Evolutionary conservation across 305 asterid species (phyloP).

Genomic region (Lippia alba): DNA sequence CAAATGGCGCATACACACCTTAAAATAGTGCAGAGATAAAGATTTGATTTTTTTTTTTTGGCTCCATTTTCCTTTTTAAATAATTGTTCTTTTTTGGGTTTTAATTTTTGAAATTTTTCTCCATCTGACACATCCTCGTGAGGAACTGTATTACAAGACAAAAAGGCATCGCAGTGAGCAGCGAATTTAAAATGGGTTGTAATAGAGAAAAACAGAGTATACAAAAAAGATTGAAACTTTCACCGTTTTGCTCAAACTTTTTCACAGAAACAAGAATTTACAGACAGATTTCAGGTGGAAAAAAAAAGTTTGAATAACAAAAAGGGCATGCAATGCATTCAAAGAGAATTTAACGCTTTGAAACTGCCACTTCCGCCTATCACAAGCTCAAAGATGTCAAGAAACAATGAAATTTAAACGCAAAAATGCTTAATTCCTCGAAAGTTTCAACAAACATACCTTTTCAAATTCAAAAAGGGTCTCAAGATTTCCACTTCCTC

Average conservation of each 20-base stretch:
- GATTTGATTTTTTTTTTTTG: conserved; percentile 37
- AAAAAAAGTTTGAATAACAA: conserved; percentile 51
- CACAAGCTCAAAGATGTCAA: conserved; percentile 33
- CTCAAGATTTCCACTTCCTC: conserved; percentile 42
- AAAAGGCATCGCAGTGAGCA: conserved; percentile 67
- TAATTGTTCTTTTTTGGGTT: too few relatives aligned
- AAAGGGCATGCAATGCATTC: too few relatives aligned
- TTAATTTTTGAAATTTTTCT: conserved; percentile 36
- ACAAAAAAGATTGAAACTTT: conserved; percentile 40
- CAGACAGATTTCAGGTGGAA: conserved; percentile 52
- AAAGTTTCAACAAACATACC: conserved; percentile 42
- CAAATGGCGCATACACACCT: conserved; percentile 45
- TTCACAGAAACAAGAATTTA: conserved; percentile 56
- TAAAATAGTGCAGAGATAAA: conserved; percentile 58
- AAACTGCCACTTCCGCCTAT: conserved; percentile 44
- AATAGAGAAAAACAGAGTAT: conserved; percentile 1
- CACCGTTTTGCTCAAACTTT: conserved; percentile 20
- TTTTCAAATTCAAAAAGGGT: conserved; percentile 59
- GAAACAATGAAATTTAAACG: conserved; percentile 36
- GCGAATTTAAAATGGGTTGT: conserved; percentile 40
- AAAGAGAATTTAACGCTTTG: too few relatives aligned
- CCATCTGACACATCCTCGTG: conserved; percentile 86
- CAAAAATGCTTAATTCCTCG: conserved; percentile 19
- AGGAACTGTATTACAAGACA: conserved; percentile 81
- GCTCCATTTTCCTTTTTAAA: not conserved